Conservation (phyloP, 23 red algal species). For the Gracilaria caudata region DNA sequence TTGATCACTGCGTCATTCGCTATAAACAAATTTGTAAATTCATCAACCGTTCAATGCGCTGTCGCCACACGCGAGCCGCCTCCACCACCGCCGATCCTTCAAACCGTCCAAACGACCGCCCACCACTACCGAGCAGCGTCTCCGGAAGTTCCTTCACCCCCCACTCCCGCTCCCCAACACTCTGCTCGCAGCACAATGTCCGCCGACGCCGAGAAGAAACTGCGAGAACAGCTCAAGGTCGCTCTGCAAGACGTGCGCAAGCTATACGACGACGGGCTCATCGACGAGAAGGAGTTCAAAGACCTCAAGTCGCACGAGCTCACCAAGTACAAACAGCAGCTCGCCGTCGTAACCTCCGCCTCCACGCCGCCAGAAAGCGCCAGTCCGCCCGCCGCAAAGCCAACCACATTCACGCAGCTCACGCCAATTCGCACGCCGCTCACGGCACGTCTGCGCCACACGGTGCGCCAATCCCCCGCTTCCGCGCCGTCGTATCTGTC, state of each 20-base stretch:
- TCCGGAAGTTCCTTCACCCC: too few species aligned
- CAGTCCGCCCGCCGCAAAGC: neutral
- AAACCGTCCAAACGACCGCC: neutral
- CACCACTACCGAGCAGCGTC: neutral
- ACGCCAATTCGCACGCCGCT: conserved; percentile 31
- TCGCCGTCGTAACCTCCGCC: conserved; percentile 7
- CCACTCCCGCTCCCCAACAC: neutral
- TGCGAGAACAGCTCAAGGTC: conserved; percentile 53
- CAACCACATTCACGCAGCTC: neutral
- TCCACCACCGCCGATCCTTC: too few species aligned
- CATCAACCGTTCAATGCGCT: neutral
- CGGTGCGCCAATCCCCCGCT: conserved; percentile 17
- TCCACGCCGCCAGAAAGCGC: neutral
- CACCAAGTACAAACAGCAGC: conserved; percentile 54
- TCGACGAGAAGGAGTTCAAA: conserved; percentile 69
- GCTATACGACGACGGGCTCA: conserved; percentile 62
- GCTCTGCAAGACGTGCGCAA: conserved; percentile 66
- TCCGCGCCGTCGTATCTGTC: conserved; percentile 25
- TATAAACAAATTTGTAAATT: conserved; percentile 1
- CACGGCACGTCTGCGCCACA: neutral
- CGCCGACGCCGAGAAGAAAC: conserved; percentile 20
- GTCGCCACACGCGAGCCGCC: neutral
- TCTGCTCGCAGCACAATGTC: neutral
- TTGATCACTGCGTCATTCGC: neutral
- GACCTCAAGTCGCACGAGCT: conserved; percentile 69